Evolutionary conservation across 768 basidiomycete genomes (phyloP).

Genomic region (Lyophyllum decastes): DNA sequence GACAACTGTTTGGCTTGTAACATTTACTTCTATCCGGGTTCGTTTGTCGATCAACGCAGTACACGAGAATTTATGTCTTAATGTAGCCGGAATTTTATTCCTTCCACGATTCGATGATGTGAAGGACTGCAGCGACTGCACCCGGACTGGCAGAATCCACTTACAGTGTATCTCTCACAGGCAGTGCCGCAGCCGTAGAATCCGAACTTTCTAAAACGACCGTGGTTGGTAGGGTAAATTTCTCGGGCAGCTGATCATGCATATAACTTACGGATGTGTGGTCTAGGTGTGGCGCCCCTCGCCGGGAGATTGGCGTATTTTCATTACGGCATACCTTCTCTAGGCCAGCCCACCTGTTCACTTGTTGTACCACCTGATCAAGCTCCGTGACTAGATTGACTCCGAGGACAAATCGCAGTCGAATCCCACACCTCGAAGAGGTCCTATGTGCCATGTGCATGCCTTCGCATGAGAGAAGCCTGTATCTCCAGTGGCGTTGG

Average conservation of each 20-base stretch:
- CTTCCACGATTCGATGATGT: neutral
- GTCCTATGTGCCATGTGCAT: too few species aligned
- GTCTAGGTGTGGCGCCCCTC: neutral
- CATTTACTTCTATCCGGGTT: neutral
- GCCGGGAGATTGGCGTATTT: neutral
- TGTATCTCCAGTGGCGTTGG: too few species aligned
- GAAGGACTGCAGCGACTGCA: neutral
- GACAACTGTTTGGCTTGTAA: slow-evolving; percentile 5
- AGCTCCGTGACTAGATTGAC: neutral
- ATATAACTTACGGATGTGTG: too few species aligned
- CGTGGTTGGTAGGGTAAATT: too few species aligned
- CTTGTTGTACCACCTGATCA: neutral
- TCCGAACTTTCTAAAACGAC: too few species aligned
- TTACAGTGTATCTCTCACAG: neutral
- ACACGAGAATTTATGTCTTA: neutral
- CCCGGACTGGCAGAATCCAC: too few species aligned
- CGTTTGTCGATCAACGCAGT: neutral
- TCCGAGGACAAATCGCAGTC: neutral
- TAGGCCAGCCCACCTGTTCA: neutral
- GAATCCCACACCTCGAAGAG: too few species aligned
- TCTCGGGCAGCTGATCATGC: too few species aligned
- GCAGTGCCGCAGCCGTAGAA: too few species aligned
- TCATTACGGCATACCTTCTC: neutral
- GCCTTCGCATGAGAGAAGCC: too few species aligned
- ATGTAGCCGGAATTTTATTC: slow-evolving; percentile 1